Evolutionary conservation across 2,329 filamentous ascomycete genomes (phyloP), one percentile per base, ranked within the genome.

Genomic region (Xylariaceae sp.): DNA sequence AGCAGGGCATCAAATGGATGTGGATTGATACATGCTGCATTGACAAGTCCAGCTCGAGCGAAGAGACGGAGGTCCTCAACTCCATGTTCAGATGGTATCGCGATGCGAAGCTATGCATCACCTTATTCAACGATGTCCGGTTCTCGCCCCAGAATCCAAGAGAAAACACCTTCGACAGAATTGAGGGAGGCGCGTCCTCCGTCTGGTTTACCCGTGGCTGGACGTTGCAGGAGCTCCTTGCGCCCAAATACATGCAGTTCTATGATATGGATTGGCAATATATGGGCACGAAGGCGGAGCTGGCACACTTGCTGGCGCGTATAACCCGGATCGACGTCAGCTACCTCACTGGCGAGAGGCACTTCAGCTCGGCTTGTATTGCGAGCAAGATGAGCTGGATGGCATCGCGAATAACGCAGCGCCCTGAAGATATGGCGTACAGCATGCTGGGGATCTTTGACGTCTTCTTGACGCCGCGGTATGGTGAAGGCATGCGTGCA

Each of bases 361-460:
- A 37, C 18, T 41, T 48, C 31, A 28, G 4, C 17, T 41, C 45
- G 36, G 45, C 39, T 24, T 45, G 37, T 32, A 46, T 59, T 15
- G 49, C 54, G 2, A 41, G 47, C 9, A 50, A 45, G 35, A 54
- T 59, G 48, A 58, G 54, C 2, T 61, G 57, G 57, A 55, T 50
- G 19, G 44, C 52, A 1, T 29, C 34, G 9, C 41, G 56, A 17
- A 13, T 44, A 19, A 57, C 49, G 9, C 56, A 45, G 4, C 44
- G 51, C 16, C 29, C 43, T 39, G 48, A 60, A 38, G 54, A 62
- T 39, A 38, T 45, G n/a, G 52, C 54, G 1, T 60, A 60, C 36
- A 56, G 49, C 19, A 36, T 62, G 3, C 34, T 62, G 9, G 59
- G 57, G 1, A 37, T 59, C 50, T 6, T 61, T 51, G 58, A 56